These are phyloP conservation scores for Globisporangium spinosum DNA, from an alignment of 352 stramenopile genomes.

Conservation along the genomic window DNA sequence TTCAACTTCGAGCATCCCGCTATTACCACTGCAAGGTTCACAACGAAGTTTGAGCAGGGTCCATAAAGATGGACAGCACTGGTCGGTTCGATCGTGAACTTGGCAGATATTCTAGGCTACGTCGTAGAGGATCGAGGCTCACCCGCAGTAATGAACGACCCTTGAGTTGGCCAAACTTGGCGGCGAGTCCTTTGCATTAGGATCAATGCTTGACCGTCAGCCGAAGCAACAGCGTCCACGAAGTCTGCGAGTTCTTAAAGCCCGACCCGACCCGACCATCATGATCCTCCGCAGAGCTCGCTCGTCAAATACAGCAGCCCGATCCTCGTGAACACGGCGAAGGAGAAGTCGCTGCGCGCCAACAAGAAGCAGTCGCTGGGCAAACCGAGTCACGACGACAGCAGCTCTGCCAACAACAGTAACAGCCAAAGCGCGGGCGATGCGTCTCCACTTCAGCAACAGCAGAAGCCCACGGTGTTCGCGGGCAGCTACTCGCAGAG, in stretches of 20 bases:
- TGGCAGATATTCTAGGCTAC: no score
- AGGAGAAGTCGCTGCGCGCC: slow-evolving; percentile 54
- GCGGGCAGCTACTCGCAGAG: slow-evolving; percentile 55
- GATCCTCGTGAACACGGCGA: slow-evolving; percentile 87
- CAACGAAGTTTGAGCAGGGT: no score
- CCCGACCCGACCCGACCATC: background rate
- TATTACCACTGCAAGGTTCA: no score
- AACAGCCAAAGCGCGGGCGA: slow-evolving; percentile 16
- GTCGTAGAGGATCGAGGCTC: no score
- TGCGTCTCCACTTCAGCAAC: background rate
- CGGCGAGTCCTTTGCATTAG: no score
- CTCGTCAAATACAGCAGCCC: slow-evolving; percentile 92
- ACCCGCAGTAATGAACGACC: no score
- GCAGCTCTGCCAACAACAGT: slow-evolving; percentile 12
- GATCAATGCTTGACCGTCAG: no score
- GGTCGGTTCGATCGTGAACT: no score
- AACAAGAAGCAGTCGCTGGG: slow-evolving; percentile 42
- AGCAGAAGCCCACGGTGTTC: slow-evolving; percentile 53
- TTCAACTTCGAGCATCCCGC: no score
- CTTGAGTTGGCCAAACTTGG: background rate
- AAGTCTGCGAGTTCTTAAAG: background rate
- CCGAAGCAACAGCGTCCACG: no score
- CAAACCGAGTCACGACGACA: slow-evolving; percentile 20
- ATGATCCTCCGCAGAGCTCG: slow-evolving; percentile 86
- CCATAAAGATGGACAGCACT: no score